Base-by-base conservation (phyloP, 352 stramenopile species). In the Phytophthora quininea region DNA sequence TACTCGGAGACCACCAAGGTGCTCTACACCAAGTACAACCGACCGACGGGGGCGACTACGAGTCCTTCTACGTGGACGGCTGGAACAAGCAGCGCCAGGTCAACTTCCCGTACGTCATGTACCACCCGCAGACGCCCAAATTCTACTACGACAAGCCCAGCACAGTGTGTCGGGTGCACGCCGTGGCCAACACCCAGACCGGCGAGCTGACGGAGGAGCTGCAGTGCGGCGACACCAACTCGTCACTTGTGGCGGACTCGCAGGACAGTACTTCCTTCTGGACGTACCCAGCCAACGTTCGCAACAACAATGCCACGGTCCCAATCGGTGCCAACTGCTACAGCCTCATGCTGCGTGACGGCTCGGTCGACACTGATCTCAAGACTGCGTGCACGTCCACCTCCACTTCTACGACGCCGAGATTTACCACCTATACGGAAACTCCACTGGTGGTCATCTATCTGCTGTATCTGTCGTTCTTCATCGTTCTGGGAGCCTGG, bases 241-340 rank as follows among this genome's bases (percentile, higher is more conserved):
- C 64, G 43, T 82, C 74, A 2, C 56, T 82, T 14, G 31, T 54
- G n/a, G 43, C 57, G 11, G 62, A 60, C 32, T 80, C 74, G 4
- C 71, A 70, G 29, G 62, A 84, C 40, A 56, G 32, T 10, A 74
- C 49, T 12, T 63, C 81, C 43, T 86, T 79, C 50, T 84, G 74
- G 77, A 82, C 69, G 3, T 84, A 65, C 32, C 47, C 29, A 11
- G 63, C 60, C 52, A 86, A 84, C 43, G 49, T 60, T 24, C 75
- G 67, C 47, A 86, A 86, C 62, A 86, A 86, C 55, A 86, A 86
- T 45, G 77, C 77, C 7, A 71, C 64, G 11, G 84, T 86, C 53
- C 78, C 78, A 9, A 58, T 82, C 31, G 76, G 74, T 19, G 75
- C 75, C 3, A 62, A 48, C 9, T 86, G 78, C 68, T 71, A 64